phyloP scores from a whole-genome alignment of 2,329 filamentous ascomycete species.

The Eutypella sp. region DNA sequence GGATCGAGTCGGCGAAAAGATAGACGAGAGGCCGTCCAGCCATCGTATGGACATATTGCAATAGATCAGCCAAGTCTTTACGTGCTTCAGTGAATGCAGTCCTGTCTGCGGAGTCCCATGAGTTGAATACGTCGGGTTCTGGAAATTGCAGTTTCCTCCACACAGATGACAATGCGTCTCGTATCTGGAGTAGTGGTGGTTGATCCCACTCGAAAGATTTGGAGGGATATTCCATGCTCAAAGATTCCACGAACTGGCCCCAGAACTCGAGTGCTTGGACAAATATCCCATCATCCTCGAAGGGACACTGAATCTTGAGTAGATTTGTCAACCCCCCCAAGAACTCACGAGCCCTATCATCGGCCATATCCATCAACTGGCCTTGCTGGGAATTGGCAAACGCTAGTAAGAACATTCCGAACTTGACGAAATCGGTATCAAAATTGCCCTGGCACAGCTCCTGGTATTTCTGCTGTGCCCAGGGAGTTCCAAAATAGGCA shows the following conservation, averaged over 20 bases:
- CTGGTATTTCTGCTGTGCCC: slow-evolving; percentile 53
- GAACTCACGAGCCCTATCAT: slow-evolving; percentile 47
- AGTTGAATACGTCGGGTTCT: slow-evolving; percentile 46
- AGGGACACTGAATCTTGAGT: slow-evolving; percentile 60
- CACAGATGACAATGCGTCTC: slow-evolving; percentile 60
- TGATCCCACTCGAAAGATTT: slow-evolving; percentile 50
- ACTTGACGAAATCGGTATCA: slow-evolving; percentile 60
- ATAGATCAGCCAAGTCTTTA: slow-evolving; percentile 72
- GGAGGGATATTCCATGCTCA: slow-evolving; percentile 50
- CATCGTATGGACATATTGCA: slow-evolving; percentile 65
- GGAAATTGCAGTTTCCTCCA: slow-evolving; percentile 69
- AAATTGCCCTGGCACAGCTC: slow-evolving; percentile 54
- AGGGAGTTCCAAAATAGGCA: slow-evolving; percentile 54
- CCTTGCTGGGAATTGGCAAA: slow-evolving; percentile 64
- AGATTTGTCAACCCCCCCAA: slow-evolving; percentile 59
- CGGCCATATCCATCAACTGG: slow-evolving; percentile 49
- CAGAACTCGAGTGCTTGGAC: slow-evolving; percentile 75
- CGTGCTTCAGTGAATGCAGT: slow-evolving; percentile 67
- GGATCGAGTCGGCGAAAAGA: slow-evolving; percentile 51
- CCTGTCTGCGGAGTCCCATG: slow-evolving; percentile 67
- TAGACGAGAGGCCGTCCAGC: slow-evolving; percentile 51
- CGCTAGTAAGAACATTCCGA: slow-evolving; percentile 61
- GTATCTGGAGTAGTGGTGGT: slow-evolving; percentile 53
- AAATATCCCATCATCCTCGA: slow-evolving; percentile 70
- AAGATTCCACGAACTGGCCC: slow-evolving; percentile 68